Conservation (phyloP, 1,139 yeast genomes). For the Eremothecium gossypii region DNA sequence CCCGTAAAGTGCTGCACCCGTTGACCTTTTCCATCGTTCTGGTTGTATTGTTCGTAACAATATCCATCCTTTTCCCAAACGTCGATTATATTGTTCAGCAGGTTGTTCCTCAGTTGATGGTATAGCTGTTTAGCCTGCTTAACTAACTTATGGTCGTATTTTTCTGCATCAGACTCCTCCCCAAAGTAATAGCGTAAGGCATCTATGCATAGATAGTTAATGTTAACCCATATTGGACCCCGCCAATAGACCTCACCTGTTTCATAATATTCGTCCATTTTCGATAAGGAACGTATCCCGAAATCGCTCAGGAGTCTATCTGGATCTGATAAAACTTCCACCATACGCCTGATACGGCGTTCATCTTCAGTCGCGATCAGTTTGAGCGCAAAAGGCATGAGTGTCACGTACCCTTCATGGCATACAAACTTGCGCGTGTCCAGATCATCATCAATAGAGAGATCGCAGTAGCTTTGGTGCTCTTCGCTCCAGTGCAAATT, state of each 20-base stretch:
- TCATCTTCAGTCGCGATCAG: slow-evolving; percentile 46
- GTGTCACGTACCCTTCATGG: slow-evolving; percentile 78
- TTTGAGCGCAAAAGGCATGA: slow-evolving; percentile 77
- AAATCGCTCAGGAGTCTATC: slow-evolving; percentile 66
- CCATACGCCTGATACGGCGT: slow-evolving; percentile 40
- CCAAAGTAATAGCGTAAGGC: slow-evolving; percentile 49
- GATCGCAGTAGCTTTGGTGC: slow-evolving; percentile 70
- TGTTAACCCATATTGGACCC: slow-evolving; percentile 88
- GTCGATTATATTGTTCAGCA: slow-evolving; percentile 57
- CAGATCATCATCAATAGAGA: slow-evolving; percentile 46
- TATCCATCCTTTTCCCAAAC: slow-evolving; percentile 72
- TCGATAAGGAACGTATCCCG: slow-evolving; percentile 79
- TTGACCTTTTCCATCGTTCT: slow-evolving; percentile 59
- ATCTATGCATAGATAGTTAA: slow-evolving; percentile 75
- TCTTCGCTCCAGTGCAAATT: slow-evolving; percentile 71
- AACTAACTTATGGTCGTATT: slow-evolving; percentile 14
- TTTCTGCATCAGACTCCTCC: slow-evolving; percentile 16
- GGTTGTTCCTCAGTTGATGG: slow-evolving; percentile 47
- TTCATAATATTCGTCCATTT: slow-evolving; percentile 54
- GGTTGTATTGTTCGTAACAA: slow-evolving; percentile 89
- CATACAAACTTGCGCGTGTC: slow-evolving; percentile 49
- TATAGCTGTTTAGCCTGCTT: slow-evolving; percentile 42
- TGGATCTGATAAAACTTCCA: slow-evolving; percentile 57
- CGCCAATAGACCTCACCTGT: slow-evolving; percentile 92
- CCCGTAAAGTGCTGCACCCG: slow-evolving; percentile 90